phyloP scores from a whole-genome alignment of 1,284 basidiomycete genomes.

The Cryptococcus sp. region DNA sequence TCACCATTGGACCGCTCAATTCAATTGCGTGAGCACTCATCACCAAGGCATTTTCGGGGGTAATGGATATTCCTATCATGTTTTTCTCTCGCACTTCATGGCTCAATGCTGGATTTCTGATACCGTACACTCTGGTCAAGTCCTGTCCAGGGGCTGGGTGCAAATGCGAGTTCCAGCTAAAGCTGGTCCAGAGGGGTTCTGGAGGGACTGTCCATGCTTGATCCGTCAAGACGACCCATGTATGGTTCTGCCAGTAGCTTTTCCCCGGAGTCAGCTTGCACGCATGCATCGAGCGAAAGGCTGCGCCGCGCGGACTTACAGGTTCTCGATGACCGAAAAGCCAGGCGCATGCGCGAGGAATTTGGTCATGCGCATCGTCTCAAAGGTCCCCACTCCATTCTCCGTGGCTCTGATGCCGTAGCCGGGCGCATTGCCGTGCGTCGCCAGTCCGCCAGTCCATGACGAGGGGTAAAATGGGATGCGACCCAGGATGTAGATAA shows the following conservation, averaged over 20 bases:
- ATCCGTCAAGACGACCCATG: slow-evolving; percentile 23
- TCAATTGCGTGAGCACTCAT: slow-evolving; percentile 3
- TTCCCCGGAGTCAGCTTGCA: background rate
- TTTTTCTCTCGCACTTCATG: slow-evolving; percentile 1
- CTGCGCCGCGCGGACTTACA: slow-evolving; percentile 7
- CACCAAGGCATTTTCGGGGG: slow-evolving; percentile 1
- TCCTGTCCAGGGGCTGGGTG: background rate
- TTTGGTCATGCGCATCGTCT: background rate
- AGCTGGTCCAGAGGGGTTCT: background rate
- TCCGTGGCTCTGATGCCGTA: background rate
- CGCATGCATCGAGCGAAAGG: background rate
- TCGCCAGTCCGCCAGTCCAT: too few species aligned
- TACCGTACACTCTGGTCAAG: background rate
- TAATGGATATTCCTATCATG: slow-evolving; percentile 8
- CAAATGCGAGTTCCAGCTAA: background rate
- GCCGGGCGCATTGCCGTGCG: background rate
- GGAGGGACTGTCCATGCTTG: slow-evolving; percentile 60
- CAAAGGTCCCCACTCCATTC: background rate
- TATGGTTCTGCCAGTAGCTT: slow-evolving; percentile 29
- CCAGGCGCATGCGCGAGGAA: slow-evolving; percentile 26
- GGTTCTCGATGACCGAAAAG: slow-evolving; percentile 28
- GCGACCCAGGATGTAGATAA: too few species aligned
- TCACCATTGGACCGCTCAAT: slow-evolving; percentile 13
- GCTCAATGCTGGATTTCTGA: slow-evolving; percentile 7
- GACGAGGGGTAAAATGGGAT: too few species aligned